Base-by-base conservation (phyloP, 1,284 basidiomycete genomes). In the Chalciporus sp. region DNA sequence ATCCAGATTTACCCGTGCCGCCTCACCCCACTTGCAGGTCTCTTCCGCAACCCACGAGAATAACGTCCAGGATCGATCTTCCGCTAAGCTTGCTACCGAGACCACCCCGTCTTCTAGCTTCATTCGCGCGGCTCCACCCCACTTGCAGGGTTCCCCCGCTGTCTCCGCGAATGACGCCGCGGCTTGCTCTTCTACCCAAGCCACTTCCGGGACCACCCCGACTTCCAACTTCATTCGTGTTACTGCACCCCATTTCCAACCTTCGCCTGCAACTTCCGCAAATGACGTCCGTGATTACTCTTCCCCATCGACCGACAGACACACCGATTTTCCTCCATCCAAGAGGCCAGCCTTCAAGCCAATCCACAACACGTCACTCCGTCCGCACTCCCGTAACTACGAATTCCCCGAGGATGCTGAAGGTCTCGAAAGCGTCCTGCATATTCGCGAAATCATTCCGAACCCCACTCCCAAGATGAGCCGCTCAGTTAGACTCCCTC, bases 401-500 rank as follows among this genome's bases (percentile, higher is more conserved):
- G 14, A 19, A 39, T 17, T 19, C 17, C 6, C 10, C 7, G 37
- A n/a, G 10, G 37, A 19, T 35, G 11, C 14, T 16, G 33, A 35
- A 12, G 33, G 14, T 35, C 33, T 10, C 33, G 12, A 12, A 12
- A 14, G 11, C 14, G 33, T 35, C 33, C 14, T 16, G 2, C 33
- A 16, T 39, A 4, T 39, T 33, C 52, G 35, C 52, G 31, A 42
- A 31, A 23, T 23, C 19, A 33, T 35, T 31, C 47, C 43, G 31
- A 46, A 40, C 27, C 48, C 46, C 28, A 29, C 48, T 17, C 5
- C 47, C 45, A 41, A 31, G 35, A 57, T 31, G 40, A 11, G 40
- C 19, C 29, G 17, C 29, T 41, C 26, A 17, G 28, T 23, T 42
- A 50, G 19, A n/a, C 39, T 11, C 42, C 37, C 47, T 52, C 42